phyloP scores from a whole-genome alignment of 352 stramenopile genomes.

The Phytopythium sindhum region DNA sequence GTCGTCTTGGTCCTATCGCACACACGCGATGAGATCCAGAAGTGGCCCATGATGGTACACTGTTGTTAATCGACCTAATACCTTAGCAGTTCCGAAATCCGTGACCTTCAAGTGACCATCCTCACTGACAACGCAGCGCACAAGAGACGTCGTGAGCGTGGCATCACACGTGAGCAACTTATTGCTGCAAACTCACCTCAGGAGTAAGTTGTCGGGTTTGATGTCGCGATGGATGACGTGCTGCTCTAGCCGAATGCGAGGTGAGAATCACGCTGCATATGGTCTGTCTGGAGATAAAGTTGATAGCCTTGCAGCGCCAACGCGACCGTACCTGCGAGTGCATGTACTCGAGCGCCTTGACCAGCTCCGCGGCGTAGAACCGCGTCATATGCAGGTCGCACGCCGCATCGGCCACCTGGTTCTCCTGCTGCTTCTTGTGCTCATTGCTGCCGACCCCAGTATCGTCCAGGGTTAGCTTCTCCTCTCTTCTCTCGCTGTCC shows the following conservation, averaged over 20 bases:
- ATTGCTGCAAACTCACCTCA: conserved; percentile 28
- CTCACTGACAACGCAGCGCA: conserved; percentile 20
- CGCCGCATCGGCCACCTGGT: conserved; percentile 51
- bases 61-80: conserved; percentile 12
- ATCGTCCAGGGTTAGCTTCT: not conserved
- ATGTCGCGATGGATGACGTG: conserved; percentile 96
- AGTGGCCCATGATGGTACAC: not conserved
- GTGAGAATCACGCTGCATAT: not conserved
- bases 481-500: not conserved
- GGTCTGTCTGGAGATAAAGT: not conserved
- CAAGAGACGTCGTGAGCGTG: not conserved
- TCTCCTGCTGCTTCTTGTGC: conserved; percentile 50
- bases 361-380: conserved; percentile 93
- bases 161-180: not conserved
- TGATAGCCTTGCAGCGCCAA: not conserved
- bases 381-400: conserved; percentile 78
- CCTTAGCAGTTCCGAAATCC: conserved; percentile 88
- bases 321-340: conserved; percentile 72
- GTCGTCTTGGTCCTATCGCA: conserved; percentile 63
- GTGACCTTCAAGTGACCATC: conserved; percentile 88
- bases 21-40: not conserved
- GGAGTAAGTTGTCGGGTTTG: conserved; percentile 89
- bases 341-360: conserved; percentile 93
- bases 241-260: conserved; percentile 30
- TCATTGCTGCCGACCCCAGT: conserved; percentile 24